Evolutionary conservation across 2,329 filamentous ascomycete species (phyloP).

Genomic region (Cytospora mali): DNA sequence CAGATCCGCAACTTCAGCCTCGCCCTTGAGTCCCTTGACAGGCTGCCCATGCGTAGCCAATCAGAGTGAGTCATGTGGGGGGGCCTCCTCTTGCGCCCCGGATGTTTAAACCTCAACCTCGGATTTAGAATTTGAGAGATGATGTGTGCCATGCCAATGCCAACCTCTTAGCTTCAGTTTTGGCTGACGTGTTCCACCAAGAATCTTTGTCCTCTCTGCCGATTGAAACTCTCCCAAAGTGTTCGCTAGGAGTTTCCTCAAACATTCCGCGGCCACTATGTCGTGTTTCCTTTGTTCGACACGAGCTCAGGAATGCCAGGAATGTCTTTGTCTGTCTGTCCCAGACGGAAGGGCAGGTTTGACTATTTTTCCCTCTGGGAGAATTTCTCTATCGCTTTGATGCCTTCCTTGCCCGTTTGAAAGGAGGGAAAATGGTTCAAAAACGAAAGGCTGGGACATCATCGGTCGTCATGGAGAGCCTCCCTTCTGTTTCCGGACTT

Average conservation of each 20-base stretch:
- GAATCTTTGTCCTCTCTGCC: constrained; percentile 6
- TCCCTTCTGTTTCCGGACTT: constrained; percentile 7
- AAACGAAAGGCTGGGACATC: constrained; percentile 11
- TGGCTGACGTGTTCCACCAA: constrained; percentile 13
- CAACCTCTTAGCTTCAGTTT: background rate
- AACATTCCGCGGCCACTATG: background rate
- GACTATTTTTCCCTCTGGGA: background rate
- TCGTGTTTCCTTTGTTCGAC: constrained; percentile 14
- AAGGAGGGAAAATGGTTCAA: constrained; percentile 13
- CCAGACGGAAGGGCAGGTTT: background rate
- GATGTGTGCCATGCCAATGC: constrained; percentile 15
- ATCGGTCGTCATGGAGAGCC: background rate
- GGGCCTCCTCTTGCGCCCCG: background rate
- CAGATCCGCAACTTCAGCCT: constrained; percentile 29
- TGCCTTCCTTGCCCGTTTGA: constrained; percentile 4
- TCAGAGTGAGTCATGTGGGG: background rate
- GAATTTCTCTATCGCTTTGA: background rate
- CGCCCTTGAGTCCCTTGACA: constrained; percentile 11
- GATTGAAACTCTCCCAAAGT: background rate
- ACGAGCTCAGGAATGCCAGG: constrained; percentile 1
- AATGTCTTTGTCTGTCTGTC: background rate
- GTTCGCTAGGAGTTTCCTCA: background rate
- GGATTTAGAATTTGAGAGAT: constrained; percentile 15
- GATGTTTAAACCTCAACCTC: background rate
- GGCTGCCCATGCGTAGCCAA: background rate